These are phyloP conservation scores for Spongospora subterranea DNA, from an alignment of 208 protist genomes.

Conservation along the genomic window DNA sequence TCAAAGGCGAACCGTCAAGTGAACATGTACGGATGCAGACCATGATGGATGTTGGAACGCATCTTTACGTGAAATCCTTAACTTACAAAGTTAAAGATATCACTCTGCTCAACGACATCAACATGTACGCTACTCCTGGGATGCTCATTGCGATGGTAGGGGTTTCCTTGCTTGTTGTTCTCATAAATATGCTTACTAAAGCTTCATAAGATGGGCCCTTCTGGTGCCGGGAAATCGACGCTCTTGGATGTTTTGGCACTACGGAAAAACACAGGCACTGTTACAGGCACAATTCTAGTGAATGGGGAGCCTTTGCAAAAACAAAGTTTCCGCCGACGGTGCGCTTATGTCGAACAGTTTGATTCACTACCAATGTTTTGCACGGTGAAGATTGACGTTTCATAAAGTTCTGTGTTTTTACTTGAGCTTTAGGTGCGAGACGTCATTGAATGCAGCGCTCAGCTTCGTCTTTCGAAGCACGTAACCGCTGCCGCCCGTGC, in stretches of 20 bases:
- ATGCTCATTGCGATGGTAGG: slow-evolving; percentile 21
- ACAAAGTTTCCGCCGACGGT: background rate
- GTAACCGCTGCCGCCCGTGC: background rate
- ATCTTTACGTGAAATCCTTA: background rate
- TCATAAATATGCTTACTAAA: background rate
- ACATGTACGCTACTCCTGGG: background rate
- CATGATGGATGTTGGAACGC: too few species aligned
- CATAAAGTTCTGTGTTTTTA: background rate
- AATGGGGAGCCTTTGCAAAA: background rate
- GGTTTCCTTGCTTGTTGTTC: background rate
- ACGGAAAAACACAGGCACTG: background rate
- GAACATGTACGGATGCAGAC: too few species aligned
- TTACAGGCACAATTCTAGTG: background rate
- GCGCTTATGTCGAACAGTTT: slow-evolving; percentile 53
- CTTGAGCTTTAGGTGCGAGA: slow-evolving; percentile 24
- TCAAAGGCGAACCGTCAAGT: too few species aligned
- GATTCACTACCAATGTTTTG: slow-evolving; percentile 21
- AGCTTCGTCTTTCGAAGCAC: background rate
- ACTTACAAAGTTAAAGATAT: background rate
- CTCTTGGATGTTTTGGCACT: slow-evolving; percentile 7
- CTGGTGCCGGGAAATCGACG: slow-evolving; percentile 28
- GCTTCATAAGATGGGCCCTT: background rate
- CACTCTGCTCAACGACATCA: background rate
- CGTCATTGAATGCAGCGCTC: slow-evolving; percentile 20
- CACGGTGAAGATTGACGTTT: background rate